Conservation (phyloP, 2,329 filamentous ascomycete species). For the Myriosclerotinia scirpicola region DNA sequence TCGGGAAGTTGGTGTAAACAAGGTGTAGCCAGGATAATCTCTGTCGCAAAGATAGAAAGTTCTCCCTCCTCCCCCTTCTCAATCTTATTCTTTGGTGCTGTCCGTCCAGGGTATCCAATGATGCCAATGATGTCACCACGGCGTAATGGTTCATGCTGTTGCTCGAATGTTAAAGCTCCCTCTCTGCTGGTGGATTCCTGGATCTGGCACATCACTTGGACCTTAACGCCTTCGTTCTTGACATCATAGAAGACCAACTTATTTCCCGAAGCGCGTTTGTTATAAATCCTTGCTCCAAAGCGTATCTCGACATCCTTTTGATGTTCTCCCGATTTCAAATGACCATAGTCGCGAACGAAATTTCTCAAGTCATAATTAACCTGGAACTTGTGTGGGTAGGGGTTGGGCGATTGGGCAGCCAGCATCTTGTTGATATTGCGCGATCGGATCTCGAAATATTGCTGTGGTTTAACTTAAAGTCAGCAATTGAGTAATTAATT, state of each 20-base stretch:
- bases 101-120: slow-evolving; percentile 79
- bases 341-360: slow-evolving; percentile 74
- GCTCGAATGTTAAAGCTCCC: slow-evolving; percentile 67
- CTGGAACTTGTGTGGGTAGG: slow-evolving; percentile 93
- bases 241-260: slow-evolving; percentile 94
- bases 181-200: slow-evolving; percentile 65
- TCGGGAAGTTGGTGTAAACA: slow-evolving; percentile 89
- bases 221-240: slow-evolving; percentile 69
- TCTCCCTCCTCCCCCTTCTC: slow-evolving; percentile 78
- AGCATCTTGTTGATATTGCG: slow-evolving; percentile 67
- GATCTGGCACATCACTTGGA: slow-evolving; percentile 91
- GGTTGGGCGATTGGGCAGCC: slow-evolving; percentile 59
- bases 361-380: slow-evolving; percentile 79
- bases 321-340: slow-evolving; percentile 85
- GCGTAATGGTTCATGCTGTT: slow-evolving; percentile 85
- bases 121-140: slow-evolving; percentile 92
- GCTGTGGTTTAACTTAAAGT: slow-evolving; percentile 46
- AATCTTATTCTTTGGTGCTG: slow-evolving; percentile 86
- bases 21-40: slow-evolving; percentile 82
- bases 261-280: slow-evolving; percentile 75
- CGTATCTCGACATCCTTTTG: slow-evolving; percentile 72
- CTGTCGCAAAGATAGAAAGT: slow-evolving; percentile 86
- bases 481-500: slow-evolving; percentile 13
- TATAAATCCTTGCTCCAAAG: slow-evolving; percentile 85
- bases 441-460: slow-evolving; percentile 97